Percentiles rank a stretch among this genome's conserved stretches.
Evolutionary conservation across 1,139 yeast species (phyloP).

Genomic region (Arxiozyma telluris): DNA sequence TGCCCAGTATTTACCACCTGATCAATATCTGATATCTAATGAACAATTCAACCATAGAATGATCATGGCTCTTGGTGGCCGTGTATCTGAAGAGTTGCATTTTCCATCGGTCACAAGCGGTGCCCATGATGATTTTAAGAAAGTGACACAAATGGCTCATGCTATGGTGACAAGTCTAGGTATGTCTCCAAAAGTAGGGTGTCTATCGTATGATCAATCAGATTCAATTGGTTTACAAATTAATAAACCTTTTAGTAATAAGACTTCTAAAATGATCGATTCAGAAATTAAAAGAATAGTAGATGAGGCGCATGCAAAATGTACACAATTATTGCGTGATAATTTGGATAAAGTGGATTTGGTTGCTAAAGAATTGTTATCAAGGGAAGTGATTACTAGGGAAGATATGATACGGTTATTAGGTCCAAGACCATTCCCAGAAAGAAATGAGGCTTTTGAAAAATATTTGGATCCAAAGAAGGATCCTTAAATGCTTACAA

Average conservation of each 20-base stretch:
- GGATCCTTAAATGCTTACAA: too few species aligned
- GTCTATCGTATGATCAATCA: conserved; percentile 64
- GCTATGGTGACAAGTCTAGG: conserved; percentile 90
- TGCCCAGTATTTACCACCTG: conserved; percentile 95
- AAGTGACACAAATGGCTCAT: conserved; percentile 90
- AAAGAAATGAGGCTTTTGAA: conserved; percentile 86
- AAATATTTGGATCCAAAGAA: conserved; percentile 45
- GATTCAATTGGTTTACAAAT: conserved; percentile 38
- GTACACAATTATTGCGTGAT: conserved; percentile 59
- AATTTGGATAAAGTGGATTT: conserved; percentile 65
- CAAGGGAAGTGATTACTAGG: conserved; percentile 79
- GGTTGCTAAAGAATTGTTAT: conserved; percentile 78
- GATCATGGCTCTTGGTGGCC: conserved; percentile 96
- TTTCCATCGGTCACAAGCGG: conserved; percentile 89
- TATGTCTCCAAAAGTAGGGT: conserved; percentile 80
- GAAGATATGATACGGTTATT: conserved; percentile 82
- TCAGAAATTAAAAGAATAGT: conserved; percentile 76
- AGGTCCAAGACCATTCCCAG: conserved; percentile 87
- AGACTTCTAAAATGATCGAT: conserved; percentile 73
- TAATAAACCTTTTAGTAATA: conserved; percentile 87
- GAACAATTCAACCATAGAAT: conserved; percentile 79
- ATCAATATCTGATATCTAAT: conserved; percentile 70
- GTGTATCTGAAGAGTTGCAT: conserved; percentile 90
- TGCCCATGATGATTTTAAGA: conserved; percentile 91
- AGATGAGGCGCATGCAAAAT: conserved; percentile 62